phyloP scores from a whole-genome alignment of 148 eudicot species.

The Chenopodium formosanum region DNA sequence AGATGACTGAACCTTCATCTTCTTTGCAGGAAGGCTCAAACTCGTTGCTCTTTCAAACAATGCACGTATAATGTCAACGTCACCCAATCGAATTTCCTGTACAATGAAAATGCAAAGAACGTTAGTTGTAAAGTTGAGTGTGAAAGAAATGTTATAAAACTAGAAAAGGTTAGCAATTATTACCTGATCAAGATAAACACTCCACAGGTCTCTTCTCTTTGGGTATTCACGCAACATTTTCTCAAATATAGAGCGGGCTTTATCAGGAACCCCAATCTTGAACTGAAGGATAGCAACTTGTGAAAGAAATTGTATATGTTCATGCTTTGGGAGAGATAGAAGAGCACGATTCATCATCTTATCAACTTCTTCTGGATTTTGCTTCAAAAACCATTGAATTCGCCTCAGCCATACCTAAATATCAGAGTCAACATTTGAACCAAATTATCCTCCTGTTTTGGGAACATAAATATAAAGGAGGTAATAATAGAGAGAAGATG shows the following conservation, averaged over 20 bases:
- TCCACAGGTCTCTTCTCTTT: constrained; percentile 80
- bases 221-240: constrained; percentile 64
- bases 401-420: constrained; percentile 83
- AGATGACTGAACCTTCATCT: constrained; percentile 62
- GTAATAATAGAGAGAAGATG: neutral
- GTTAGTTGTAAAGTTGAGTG: neutral
- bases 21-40: constrained; percentile 79
- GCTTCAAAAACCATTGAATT: constrained; percentile 58
- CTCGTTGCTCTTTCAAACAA: constrained; percentile 81
- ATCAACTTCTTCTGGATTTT: constrained; percentile 62
- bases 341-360: constrained; percentile 63
- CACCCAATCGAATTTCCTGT: constrained; percentile 86
- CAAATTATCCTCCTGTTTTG: neutral
- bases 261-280: constrained; percentile 69
- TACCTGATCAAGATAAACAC: constrained; percentile 89
- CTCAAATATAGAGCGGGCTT: constrained; percentile 80
- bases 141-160: neutral
- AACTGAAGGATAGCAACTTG: constrained; percentile 73
- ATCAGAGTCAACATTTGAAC: neutral
- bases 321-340: constrained; percentile 60
- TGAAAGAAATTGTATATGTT: constrained; percentile 69
- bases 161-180: neutral
- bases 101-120: neutral
- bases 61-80: constrained; percentile 65
- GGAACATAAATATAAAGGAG: neutral